Evolutionary conservation across 139 green algal genomes (phyloP), one percentile per base, ranked within the genome.

Genomic region (Bryopsis sp.): DNA sequence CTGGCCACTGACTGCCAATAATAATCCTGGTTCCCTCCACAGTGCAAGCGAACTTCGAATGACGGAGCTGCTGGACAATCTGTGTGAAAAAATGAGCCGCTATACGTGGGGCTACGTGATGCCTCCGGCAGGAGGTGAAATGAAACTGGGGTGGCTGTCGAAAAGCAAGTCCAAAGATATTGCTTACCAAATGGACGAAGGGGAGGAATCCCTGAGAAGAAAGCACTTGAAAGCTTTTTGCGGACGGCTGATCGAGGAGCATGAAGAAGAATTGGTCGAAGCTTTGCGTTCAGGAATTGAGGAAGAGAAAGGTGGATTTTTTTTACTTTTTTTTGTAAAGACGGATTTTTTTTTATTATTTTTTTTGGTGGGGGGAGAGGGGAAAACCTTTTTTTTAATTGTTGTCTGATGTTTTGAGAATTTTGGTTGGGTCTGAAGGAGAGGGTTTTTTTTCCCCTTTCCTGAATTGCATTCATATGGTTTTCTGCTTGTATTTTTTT

Each of bases 41-140:
- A 85, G 81, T 66, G 39, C 85, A 1, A 87, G 78, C 61, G 86
- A 92, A 70, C 68, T 89, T 34, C 60, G 86, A 4, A 75, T 78
- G 2, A 77, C 88, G 7, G 75, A 91, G 71, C 59, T 92, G n/a
- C 76, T 93, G 32, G 86, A 92, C 7, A 76, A 74, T 26, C 50
- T 92, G 19, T 92, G 86, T 61, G 54, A 77, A 11, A 47, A 7
- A 11, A 76, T 91, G 81, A 75, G 75, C 0, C 48, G 76, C 26
- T 89, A 90, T 60, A 72, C 80, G 7, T 71, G 88, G 1, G 66
- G 54, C 2, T 48, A 68, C 22, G 63, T 36, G 35, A 76, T 57
- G 33, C 64, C 47, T 8, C 22, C 32, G 58, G 50, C 37, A 54
- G 34, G 32, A 39, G 38, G 36, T 46, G 29, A 43, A 33, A 15